Evolutionary conservation across 768 basidiomycete genomes (phyloP).

Genomic region (Hypholoma sublateritium): DNA sequence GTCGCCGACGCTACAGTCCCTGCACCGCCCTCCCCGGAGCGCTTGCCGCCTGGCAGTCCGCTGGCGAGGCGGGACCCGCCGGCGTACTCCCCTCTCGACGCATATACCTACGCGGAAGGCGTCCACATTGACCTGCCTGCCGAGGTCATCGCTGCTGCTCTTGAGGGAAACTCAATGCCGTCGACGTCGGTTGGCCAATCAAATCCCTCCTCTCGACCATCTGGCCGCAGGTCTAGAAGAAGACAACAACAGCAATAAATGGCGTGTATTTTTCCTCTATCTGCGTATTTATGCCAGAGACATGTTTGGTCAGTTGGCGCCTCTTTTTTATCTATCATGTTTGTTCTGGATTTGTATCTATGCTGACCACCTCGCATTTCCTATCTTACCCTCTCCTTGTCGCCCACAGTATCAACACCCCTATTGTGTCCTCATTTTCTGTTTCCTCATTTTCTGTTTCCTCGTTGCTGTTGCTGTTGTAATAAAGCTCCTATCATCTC

Average conservation of each 20-base stretch:
- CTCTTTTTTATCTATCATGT: conserved; percentile 1
- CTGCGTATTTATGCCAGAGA: conserved; percentile 22
- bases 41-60: conserved; percentile 27
- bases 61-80: conserved; percentile 70
- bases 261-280: conserved; percentile 7
- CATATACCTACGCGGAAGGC: conserved; percentile 81
- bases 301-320: conserved; percentile 26
- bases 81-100: conserved; percentile 86
- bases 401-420: conserved; percentile 3
- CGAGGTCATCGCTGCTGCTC: conserved; percentile 85
- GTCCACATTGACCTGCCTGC: conserved; percentile 94
- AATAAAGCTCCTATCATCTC: conserved; percentile 11
- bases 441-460: neutral
- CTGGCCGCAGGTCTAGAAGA: conserved; percentile 60
- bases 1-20: neutral
- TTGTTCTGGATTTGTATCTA: conserved; percentile 3
- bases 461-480: conserved; percentile 7
- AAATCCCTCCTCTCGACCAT: conserved; percentile 33
- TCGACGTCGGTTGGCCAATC: conserved; percentile 53
- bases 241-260: conserved; percentile 35
- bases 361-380: conserved; percentile 3
- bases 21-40: conserved; percentile 16
- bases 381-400: neutral
- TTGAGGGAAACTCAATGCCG: conserved; percentile 75
- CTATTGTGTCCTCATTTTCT: neutral